Percentiles rank a stretch among this genome's conserved stretches.
These are phyloP conservation scores for Bruguiera hainesii DNA, from an alignment of 441 rosid genomes.

Conservation along the genomic window DNA sequence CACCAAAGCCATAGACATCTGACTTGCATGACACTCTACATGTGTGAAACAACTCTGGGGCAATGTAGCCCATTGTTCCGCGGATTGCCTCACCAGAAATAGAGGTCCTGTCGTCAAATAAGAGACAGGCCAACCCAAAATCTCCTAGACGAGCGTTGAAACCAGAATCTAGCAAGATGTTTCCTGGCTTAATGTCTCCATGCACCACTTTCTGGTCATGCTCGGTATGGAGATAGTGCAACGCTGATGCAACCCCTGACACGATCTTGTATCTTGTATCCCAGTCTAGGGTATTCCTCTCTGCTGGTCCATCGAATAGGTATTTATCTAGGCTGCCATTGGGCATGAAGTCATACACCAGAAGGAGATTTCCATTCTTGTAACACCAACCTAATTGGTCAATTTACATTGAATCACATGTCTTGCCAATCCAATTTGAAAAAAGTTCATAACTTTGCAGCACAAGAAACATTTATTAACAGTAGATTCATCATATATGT, in stretches of 20 bases:
- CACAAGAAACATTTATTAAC: no score
- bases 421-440: no score
- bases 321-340: constrained; percentile 52
- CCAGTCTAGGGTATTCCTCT: constrained; percentile 29
- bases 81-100: constrained; percentile 42
- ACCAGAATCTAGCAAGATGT: constrained; percentile 46
- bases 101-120: constrained; percentile 43
- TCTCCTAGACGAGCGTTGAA: constrained; percentile 54
- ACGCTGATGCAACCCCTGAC: constrained; percentile 15
- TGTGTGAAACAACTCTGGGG: background rate
- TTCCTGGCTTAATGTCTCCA: constrained; percentile 57
- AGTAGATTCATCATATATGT: no score
- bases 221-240: constrained; percentile 40
- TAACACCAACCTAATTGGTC: constrained; percentile 45
- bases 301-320: constrained; percentile 33
- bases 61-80: constrained; percentile 41
- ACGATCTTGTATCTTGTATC: constrained; percentile 38
- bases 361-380: constrained; percentile 40
- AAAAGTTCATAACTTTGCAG: no score
- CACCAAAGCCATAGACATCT: background rate
- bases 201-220: constrained; percentile 52
- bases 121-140: constrained; percentile 43
- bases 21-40: background rate
- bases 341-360: constrained; percentile 55
- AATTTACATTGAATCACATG: background rate